These are phyloP conservation scores for Saccharomycopsis vini DNA, from an alignment of 805 yeast species.

Conservation along the genomic window DNA sequence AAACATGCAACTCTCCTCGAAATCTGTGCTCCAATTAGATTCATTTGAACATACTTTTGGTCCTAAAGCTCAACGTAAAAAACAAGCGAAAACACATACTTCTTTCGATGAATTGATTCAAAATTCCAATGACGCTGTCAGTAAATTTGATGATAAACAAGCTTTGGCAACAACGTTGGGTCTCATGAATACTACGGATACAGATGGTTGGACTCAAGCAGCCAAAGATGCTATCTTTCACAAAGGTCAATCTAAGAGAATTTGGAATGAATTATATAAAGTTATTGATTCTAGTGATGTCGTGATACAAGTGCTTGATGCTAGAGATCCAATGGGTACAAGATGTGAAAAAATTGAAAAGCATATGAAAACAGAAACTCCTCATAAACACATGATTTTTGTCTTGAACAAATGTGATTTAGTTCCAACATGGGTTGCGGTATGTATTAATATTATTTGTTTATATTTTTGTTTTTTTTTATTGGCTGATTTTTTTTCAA, in stretches of 20 bases:
- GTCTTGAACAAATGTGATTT: conserved; percentile 96
- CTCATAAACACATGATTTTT: conserved; percentile 91
- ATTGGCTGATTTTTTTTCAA: conserved; percentile 11
- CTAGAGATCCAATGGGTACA: conserved; percentile 95
- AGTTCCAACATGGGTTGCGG: conserved; percentile 99
- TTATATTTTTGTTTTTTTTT: conserved; percentile 14
- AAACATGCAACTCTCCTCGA: conserved; percentile 50
- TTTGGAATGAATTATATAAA: conserved; percentile 95
- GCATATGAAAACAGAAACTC: conserved; percentile 85
- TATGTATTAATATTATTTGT: conserved; percentile 44
- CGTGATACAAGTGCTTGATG: conserved; percentile 91
- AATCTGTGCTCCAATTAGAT: conserved; percentile 75
- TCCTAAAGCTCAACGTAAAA: conserved; percentile 89
- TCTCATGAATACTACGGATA: conserved; percentile 60
- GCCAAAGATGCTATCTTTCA: conserved; percentile 94
- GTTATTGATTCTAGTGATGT: conserved; percentile 97
- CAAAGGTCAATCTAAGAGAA: conserved; percentile 96
- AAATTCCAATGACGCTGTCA: conserved; percentile 46
- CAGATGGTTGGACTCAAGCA: conserved; percentile 79
- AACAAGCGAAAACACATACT: conserved; percentile 73
- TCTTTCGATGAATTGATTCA: conserved; percentile 70
- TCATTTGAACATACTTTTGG: conserved; percentile 78
- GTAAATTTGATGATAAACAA: conserved; percentile 60
- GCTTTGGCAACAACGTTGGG: conserved; percentile 72
- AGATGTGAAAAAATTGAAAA: conserved; percentile 90